Base-by-base conservation (phyloP, 1,284 basidiomycete species). In the Neonothopanus nambi region DNA sequence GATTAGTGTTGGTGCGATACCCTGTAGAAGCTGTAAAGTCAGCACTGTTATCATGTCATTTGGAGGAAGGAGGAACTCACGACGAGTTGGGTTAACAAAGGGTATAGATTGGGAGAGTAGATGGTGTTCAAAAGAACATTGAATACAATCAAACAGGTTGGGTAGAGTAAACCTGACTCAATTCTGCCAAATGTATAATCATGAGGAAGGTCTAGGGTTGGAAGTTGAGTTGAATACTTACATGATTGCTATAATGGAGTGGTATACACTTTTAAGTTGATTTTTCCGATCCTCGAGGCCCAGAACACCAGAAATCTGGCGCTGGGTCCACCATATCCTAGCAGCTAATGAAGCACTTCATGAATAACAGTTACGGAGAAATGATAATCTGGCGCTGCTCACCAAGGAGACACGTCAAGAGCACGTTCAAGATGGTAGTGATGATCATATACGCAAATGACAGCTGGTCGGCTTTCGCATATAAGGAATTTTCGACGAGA, bases 1-100 rank as follows among this genome's bases (percentile, higher is more conserved):
- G 13, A 49, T 49, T 18, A 49, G n/a, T 28, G 47, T 49, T 18
- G 47, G 38, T 28, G 47, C 47, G 12, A 49, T 40, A 26, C 47
- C 47, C 47, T 49, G n/a, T 39, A 13, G 23, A 9, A 18, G 5
- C 11, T 23, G n/a, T 18, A n/a, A n/a, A n/a, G n/a, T n/a, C n/a
- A 15, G 20, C 23, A 15, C n/a, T 38, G 36, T 26, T 8, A 38
- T 23, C n/a, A 24, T 24, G 5, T 30, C 15, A 15, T 33, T 21
- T 21, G 37, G 9, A 23, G 5, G 18, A 2, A 33, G 9, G 9
- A 43, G 15, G 41, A 4, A 49, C 23, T 13, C 33, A 49, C 47
- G 23, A 49, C 47, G 23, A 49, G 26, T 26, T 39, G 15, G 8
- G 47, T 49, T 11, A 49, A 39, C 15, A 49, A 7, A 30, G 47